phyloP scores from a whole-genome alignment of 2,329 filamentous ascomycete species.

The Phoma sp. region DNA sequence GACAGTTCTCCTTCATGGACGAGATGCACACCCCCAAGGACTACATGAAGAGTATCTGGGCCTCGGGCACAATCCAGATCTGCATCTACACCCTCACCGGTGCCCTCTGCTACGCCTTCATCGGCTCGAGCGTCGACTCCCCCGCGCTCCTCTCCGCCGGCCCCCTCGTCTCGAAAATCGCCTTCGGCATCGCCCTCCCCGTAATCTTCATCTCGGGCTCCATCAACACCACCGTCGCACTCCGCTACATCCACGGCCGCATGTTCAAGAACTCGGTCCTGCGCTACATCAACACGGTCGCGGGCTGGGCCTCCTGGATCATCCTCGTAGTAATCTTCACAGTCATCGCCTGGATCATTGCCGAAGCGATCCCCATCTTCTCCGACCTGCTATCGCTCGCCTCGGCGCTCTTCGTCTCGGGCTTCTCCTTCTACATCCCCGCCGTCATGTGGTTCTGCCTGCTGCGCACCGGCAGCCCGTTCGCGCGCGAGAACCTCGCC shows the following conservation, averaged over 20 bases:
- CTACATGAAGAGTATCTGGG: conserved; percentile 23
- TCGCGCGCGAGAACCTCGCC: conserved; percentile 13
- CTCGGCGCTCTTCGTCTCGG: conserved; percentile 20
- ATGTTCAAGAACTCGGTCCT: conserved; percentile 23
- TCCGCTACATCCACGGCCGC: conserved; percentile 23
- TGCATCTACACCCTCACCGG: conserved; percentile 21
- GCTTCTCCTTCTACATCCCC: conserved; percentile 23
- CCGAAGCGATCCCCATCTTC: conserved; percentile 23
- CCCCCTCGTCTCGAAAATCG: conserved; percentile 17
- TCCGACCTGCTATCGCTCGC: conserved; percentile 21
- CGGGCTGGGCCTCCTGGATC: conserved; percentile 20
- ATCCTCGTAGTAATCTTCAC: conserved; percentile 21
- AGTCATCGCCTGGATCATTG: conserved; percentile 22
- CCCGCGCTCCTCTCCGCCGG: conserved; percentile 18
- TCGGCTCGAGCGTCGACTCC: conserved; percentile 12
- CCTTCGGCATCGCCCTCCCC: conserved; percentile 17
- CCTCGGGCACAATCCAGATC: conserved; percentile 19
- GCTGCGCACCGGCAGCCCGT: conserved; percentile 13
- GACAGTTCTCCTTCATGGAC: conserved; percentile 22
- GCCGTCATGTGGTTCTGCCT: conserved; percentile 21
- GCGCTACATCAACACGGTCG: conserved; percentile 20
- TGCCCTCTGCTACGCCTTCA: conserved; percentile 22
- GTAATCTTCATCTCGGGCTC: conserved; percentile 23
- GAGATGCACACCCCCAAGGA: conserved; percentile 20
- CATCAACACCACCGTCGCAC: conserved; percentile 23